These are phyloP conservation scores for Malbranchea cinnamomea DNA, from an alignment of 2,329 filamentous ascomycete species.

Conservation along the genomic window DNA sequence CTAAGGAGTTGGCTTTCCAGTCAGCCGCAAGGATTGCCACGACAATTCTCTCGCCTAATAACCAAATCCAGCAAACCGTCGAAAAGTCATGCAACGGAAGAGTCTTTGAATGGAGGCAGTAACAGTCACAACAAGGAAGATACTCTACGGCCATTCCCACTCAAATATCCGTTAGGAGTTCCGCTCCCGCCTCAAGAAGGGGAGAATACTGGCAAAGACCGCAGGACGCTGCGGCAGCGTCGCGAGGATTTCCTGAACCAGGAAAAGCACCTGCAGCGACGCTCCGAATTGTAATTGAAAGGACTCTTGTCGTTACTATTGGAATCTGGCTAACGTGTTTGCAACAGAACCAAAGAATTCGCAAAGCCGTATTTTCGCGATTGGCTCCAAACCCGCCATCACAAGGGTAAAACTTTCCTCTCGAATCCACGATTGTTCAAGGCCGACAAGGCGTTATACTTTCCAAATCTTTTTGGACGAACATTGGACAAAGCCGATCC, in stretches of 20 bases:
- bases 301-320: not conserved
- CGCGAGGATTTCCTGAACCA: slow-evolving; percentile 71
- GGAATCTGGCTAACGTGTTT: slow-evolving; percentile 5
- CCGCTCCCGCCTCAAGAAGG: slow-evolving; percentile 55
- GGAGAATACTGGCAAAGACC: slow-evolving; percentile 68
- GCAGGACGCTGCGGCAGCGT: slow-evolving; percentile 50
- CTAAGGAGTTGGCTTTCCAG: too few relatives aligned
- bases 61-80: too few relatives aligned
- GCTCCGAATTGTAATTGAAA: slow-evolving; percentile 53
- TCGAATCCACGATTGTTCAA: slow-evolving; percentile 75
- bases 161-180: slow-evolving; percentile 69
- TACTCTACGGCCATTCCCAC: slow-evolving; percentile 37
- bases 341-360: slow-evolving; percentile 53
- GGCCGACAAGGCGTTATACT: slow-evolving; percentile 68
- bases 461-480: slow-evolving; percentile 76
- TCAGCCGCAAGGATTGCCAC: too few relatives aligned
- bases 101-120: slow-evolving; percentile 11
- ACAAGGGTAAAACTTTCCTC: slow-evolving; percentile 81
- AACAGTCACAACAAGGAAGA: slow-evolving; percentile 20
- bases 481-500: slow-evolving; percentile 50
- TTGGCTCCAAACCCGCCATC: slow-evolving; percentile 71
- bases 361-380: slow-evolving; percentile 89
- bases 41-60: too few relatives aligned
- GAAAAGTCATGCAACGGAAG: slow-evolving; percentile 4
- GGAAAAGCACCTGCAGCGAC: slow-evolving; percentile 64